A percentile compares a stretch with the other conserved stretches of the same genome.
These are phyloP conservation scores for Trametes gibbosa DNA, from an alignment of 768 basidiomycete species.

Conservation along the genomic window DNA sequence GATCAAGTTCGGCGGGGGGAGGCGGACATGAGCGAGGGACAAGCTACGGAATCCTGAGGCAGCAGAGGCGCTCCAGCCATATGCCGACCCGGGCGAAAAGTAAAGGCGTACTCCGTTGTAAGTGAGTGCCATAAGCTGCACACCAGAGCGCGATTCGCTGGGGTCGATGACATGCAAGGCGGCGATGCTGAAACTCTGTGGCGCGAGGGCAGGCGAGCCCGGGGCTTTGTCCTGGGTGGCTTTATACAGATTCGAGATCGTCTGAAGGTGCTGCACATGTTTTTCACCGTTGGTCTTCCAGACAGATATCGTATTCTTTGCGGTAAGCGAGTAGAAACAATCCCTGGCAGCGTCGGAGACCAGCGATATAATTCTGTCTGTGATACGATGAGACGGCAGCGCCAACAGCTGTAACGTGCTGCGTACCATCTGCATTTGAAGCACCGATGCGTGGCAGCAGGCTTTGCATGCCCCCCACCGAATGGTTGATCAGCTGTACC, in stretches of 20 bases:
- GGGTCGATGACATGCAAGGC: slow-evolving; percentile 67
- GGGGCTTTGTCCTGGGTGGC: slow-evolving; percentile 79
- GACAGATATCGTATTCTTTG: slow-evolving; percentile 61
- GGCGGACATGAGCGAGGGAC: slow-evolving; percentile 73
- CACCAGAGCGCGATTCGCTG: slow-evolving; percentile 61
- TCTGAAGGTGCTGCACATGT: slow-evolving; percentile 67
- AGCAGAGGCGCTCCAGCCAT: slow-evolving; percentile 37
- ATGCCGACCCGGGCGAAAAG: slow-evolving; percentile 51
- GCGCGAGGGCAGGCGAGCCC: slow-evolving; percentile 67
- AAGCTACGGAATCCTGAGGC: slow-evolving; percentile 47
- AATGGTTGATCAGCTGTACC: slow-evolving; percentile 84
- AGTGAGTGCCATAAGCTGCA: slow-evolving; percentile 81
- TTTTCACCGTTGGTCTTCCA: slow-evolving; percentile 66
- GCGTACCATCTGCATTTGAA: slow-evolving; percentile 59
- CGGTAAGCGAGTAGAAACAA: slow-evolving; percentile 76
- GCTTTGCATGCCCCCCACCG: slow-evolving; percentile 74
- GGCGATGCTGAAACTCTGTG: slow-evolving; percentile 67
- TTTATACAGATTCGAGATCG: slow-evolving; percentile 72
- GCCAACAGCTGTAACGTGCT: background rate
- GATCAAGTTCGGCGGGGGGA: slow-evolving; percentile 71
- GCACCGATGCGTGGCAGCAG: slow-evolving; percentile 74
- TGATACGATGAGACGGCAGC: slow-evolving; percentile 7
- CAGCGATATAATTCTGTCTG: slow-evolving; percentile 72
- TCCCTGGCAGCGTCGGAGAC: slow-evolving; percentile 66
- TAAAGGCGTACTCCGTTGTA: slow-evolving; percentile 82